Percentiles rank a stretch among this genome's conserved stretches.
Evolutionary conservation across 306 rosid genomes (phyloP).

Genomic region (Cucumis cinereus): DNA sequence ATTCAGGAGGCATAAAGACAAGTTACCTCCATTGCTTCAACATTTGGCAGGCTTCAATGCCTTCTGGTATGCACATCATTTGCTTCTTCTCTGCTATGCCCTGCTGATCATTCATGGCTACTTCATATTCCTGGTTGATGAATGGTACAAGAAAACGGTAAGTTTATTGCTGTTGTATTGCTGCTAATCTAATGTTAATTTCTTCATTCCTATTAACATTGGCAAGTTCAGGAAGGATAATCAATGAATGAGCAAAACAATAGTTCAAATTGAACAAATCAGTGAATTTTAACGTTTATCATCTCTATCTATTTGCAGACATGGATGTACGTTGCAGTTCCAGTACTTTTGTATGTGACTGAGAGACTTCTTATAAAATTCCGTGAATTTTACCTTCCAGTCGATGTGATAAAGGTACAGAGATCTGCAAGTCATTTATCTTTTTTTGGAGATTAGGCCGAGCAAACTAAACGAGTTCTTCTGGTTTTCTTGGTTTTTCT

Average conservation of each 20-base stretch:
- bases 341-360: conserved; percentile 29
- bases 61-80: conserved; percentile 65
- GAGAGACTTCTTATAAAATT: conserved; percentile 36
- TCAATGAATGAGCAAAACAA: background rate
- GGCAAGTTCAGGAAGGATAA: background rate
- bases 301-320: conserved; percentile 27
- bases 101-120: conserved; percentile 44
- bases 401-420: conserved; percentile 35
- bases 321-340: conserved; percentile 57
- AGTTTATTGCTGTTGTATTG: background rate
- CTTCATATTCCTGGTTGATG: conserved; percentile 33
- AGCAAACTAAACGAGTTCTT: background rate
- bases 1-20: conserved; percentile 35
- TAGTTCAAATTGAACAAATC: background rate
- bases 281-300: background rate
- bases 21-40: conserved; percentile 28
- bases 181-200: background rate
- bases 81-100: conserved; percentile 32
- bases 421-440: background rate
- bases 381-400: conserved; percentile 21
- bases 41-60: conserved; percentile 53
- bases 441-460: background rate
- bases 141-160: conserved; percentile 44
- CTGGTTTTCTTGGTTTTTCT: background rate
- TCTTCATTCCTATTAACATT: background rate